Evolutionary conservation across 257 asterid species (phyloP).

Genomic region (Striga asiatica): DNA sequence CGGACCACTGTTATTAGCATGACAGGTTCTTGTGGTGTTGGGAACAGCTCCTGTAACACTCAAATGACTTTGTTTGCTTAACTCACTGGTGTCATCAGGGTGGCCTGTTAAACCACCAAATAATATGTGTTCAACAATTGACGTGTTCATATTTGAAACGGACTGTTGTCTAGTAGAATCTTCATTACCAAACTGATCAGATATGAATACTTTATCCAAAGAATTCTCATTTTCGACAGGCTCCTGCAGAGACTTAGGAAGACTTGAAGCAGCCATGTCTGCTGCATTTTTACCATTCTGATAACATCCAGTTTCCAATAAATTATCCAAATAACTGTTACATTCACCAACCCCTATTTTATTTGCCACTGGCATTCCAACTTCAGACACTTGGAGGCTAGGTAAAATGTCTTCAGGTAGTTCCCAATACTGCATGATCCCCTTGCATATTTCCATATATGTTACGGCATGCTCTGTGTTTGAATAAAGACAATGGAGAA

Average conservation of each 20-base stretch:
- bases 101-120: conserved; percentile 22
- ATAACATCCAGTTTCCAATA: no score
- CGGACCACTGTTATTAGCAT: conserved; percentile 13
- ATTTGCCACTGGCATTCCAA: conserved; percentile 18
- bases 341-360: conserved; percentile 22
- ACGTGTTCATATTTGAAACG: conserved; percentile 3
- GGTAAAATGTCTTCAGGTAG: conserved; percentile 28
- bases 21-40: conserved; percentile 10
- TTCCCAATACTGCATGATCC: conserved; percentile 56
- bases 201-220: conserved; percentile 7
- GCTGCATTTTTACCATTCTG: no score
- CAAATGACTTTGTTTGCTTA: conserved; percentile 25
- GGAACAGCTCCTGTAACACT: conserved; percentile 22
- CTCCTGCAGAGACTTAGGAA: not conserved
- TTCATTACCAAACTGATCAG: conserved; percentile 16
- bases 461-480: conserved; percentile 28
- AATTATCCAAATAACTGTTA: conserved; percentile 14
- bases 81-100: conserved; percentile 20
- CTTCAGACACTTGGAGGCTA: conserved; percentile 21
- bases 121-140: conserved; percentile 13
- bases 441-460: conserved; percentile 61
- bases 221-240: conserved; percentile 12
- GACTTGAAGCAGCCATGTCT: conserved; percentile 16
- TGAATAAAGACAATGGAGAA: conserved; percentile 37
- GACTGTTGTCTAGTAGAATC: conserved; percentile 14